These are phyloP conservation scores for Fusarium acutatum DNA, from an alignment of 2,329 filamentous ascomycete species.

Conservation along the genomic window DNA sequence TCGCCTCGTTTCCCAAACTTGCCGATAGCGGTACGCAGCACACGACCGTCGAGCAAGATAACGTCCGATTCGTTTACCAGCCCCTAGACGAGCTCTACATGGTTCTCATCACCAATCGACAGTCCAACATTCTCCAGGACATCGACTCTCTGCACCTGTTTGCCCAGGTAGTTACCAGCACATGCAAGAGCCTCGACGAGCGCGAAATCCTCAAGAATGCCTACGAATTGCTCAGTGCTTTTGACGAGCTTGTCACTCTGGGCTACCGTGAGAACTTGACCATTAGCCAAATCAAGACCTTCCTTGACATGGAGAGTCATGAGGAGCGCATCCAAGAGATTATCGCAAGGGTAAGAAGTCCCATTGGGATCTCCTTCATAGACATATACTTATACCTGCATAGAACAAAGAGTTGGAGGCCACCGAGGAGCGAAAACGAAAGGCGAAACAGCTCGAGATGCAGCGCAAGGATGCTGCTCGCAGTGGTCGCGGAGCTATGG, in stretches of 20 bases:
- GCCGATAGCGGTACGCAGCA: conserved; percentile 96
- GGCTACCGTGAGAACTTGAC: conserved; percentile 97
- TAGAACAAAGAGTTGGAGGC: conserved; percentile 99
- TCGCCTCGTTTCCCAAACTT: conserved; percentile 97
- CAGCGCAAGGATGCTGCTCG: conserved; percentile 96
- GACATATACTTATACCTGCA: conserved; percentile 35
- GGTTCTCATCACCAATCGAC: conserved; percentile 98
- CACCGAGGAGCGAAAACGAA: conserved; percentile 96
- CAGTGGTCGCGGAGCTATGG: conserved; percentile 59
- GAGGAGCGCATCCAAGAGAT: conserved; percentile 99
- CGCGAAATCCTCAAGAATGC: conserved; percentile 94
- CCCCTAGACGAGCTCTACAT: conserved; percentile 99
- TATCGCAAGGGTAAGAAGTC: conserved; percentile 77
- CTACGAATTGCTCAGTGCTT: conserved; percentile 94
- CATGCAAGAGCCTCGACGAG: conserved; percentile 96
- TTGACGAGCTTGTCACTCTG: conserved; percentile 95
- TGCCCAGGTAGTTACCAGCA: conserved; percentile 94
- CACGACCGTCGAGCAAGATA: conserved; percentile 98
- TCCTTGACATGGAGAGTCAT: conserved; percentile 98
- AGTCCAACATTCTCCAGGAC: conserved; percentile 99
- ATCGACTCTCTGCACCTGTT: conserved; percentile 98
- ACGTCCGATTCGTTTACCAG: conserved; percentile 99
- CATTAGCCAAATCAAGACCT: conserved; percentile 97
- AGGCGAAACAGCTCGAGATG: conserved; percentile 98
- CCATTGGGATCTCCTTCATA: background rate